A percentile compares a stretch with the other conserved stretches of the same genome.
Evolutionary conservation across 1,284 basidiomycete genomes (phyloP).

Genomic region (Cystobasidiaceae sp.): DNA sequence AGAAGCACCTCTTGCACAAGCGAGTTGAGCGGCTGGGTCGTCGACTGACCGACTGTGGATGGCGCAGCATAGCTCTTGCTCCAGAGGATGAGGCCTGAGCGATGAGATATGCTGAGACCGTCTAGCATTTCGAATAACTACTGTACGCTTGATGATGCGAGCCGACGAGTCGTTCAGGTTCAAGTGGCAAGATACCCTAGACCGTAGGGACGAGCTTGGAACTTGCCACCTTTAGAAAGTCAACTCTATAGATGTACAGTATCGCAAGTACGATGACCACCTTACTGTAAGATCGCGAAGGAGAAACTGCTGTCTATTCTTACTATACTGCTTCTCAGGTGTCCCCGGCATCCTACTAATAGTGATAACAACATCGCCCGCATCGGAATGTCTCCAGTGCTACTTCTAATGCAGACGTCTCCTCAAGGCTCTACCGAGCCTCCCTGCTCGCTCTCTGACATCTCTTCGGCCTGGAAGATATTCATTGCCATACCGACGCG

Average conservation of each 20-base stretch:
- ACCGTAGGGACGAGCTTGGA: too few species aligned
- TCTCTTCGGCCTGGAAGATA: constrained; percentile 13
- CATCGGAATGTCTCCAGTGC: too few species aligned
- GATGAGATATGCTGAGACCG: constrained; percentile 31
- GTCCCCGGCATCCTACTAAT: background rate
- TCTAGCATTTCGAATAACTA: constrained; percentile 5
- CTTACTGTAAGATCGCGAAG: background rate
- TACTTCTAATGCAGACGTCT: background rate
- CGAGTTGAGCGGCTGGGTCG: constrained; percentile 28
- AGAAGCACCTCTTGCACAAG: constrained; percentile 62
- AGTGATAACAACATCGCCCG: too few species aligned
- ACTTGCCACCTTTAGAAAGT: too few species aligned
- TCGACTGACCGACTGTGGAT: background rate
- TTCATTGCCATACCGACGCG: constrained; percentile 17
- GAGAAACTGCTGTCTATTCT: background rate
- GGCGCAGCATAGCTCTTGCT: constrained; percentile 48
- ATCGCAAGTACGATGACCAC: too few species aligned
- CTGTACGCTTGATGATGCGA: too few species aligned
- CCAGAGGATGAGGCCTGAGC: constrained; percentile 88
- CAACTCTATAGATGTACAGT: background rate
- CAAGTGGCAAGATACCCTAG: too few species aligned
- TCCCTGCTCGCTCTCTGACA: constrained; percentile 4
- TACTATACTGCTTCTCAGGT: background rate
- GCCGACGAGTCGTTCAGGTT: too few species aligned
- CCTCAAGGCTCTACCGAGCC: background rate